These are phyloP conservation scores for Alternaria novae-zelandiae DNA, from an alignment of 2,329 filamentous ascomycete genomes.

Conservation along the genomic window DNA sequence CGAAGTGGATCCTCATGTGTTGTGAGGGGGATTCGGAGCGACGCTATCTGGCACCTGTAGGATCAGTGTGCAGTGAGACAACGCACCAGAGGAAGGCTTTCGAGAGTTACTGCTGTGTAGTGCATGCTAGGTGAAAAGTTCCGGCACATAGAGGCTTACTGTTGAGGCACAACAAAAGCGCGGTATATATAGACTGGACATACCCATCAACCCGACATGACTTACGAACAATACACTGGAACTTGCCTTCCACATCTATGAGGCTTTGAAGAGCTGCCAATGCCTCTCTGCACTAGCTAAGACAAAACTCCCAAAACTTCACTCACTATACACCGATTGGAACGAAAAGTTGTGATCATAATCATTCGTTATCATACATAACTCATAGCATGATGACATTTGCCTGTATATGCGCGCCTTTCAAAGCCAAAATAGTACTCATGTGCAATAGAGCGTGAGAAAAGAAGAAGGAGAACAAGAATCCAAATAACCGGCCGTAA, in stretches of 20 bases:
- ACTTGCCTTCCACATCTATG: accelerated
- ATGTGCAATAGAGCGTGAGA: background rate
- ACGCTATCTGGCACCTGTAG: background rate
- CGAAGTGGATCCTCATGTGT: conserved; percentile 34
- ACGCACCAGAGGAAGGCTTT: background rate
- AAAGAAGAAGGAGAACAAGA: background rate
- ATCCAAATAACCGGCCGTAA: background rate
- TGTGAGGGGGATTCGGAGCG: conserved; percentile 7
- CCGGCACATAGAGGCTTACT: background rate
- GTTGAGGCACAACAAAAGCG: background rate
- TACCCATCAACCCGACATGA: background rate
- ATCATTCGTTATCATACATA: conserved; percentile 7
- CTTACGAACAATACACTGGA: accelerated
- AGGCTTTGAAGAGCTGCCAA: background rate
- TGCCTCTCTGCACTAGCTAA: background rate
- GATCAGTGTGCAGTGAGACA: background rate
- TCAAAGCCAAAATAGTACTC: background rate
- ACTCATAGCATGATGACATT: conserved; percentile 1
- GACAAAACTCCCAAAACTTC: background rate
- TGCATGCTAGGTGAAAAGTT: background rate
- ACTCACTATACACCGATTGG: background rate
- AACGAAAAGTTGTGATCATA: background rate
- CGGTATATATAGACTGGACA: background rate
- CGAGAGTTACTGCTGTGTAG: background rate
- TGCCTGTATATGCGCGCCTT: conserved; percentile 7